Evolutionary conservation across 2,329 filamentous ascomycete species (phyloP).

Genomic region (Botrytis porri): DNA sequence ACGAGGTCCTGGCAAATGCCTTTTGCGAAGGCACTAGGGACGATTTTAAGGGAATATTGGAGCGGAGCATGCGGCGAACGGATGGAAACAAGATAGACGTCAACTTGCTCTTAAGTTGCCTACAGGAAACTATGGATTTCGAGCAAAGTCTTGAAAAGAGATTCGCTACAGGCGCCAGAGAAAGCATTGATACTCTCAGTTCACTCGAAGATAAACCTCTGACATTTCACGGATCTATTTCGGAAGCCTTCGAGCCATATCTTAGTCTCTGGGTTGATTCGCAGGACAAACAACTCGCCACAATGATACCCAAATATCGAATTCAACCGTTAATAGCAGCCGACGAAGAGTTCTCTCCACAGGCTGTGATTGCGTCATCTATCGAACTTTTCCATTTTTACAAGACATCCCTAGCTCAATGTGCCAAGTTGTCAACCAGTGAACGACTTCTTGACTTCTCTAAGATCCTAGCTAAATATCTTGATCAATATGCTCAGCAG

Average conservation of each 20-base stretch:
- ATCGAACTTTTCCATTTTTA: slow-evolving; percentile 98
- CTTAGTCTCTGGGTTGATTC: slow-evolving; percentile 96
- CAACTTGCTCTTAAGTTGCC: slow-evolving; percentile 79
- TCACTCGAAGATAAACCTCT: slow-evolving; percentile 73
- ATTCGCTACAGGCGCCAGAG: slow-evolving; percentile 69
- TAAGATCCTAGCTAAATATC: slow-evolving; percentile 82
- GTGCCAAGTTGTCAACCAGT: slow-evolving; percentile 93
- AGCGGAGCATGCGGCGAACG: slow-evolving; percentile 75
- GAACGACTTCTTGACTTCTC: slow-evolving; percentile 80
- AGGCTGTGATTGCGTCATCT: slow-evolving; percentile 87
- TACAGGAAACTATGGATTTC: slow-evolving; percentile 96
- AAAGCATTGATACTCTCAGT: slow-evolving; percentile 85
- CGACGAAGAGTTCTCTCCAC: slow-evolving; percentile 89
- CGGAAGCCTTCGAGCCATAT: slow-evolving; percentile 95
- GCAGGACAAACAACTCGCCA: slow-evolving; percentile 82
- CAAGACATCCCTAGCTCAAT: slow-evolving; percentile 87
- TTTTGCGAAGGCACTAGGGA: slow-evolving; percentile 96
- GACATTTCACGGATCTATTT: slow-evolving; percentile 86
- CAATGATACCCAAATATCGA: slow-evolving; percentile 84
- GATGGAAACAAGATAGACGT: slow-evolving; percentile 84
- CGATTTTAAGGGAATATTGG: slow-evolving; percentile 90
- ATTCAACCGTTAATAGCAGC: slow-evolving; percentile 73
- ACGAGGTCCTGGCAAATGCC: slow-evolving; percentile 82
- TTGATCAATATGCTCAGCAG: slow-evolving; percentile 93
- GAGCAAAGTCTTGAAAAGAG: slow-evolving; percentile 86